Evolutionary conservation across 108 stramenopile species (phyloP).

Genomic region (Seminavis robusta): DNA sequence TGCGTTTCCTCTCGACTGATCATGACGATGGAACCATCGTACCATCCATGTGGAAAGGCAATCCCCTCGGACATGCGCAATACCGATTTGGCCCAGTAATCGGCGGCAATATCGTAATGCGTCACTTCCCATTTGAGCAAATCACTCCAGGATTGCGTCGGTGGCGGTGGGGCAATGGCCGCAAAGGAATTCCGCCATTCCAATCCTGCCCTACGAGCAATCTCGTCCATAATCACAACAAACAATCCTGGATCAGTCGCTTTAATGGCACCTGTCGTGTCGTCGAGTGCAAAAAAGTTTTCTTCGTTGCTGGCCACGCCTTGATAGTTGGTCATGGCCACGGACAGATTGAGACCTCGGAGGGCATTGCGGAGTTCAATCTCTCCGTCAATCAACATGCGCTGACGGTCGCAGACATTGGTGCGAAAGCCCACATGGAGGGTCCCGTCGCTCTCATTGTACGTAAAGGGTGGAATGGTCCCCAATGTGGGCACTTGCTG

Average conservation of each 20-base stretch:
- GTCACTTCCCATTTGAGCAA: slow-evolving; percentile 17
- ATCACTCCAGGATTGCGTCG: slow-evolving; percentile 9
- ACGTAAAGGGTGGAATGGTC: no score
- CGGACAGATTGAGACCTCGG: background rate
- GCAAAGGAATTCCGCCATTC: slow-evolving; percentile 25
- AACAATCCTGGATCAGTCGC: slow-evolving; percentile 19
- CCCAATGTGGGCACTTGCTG: no score
- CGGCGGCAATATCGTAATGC: slow-evolving; percentile 15
- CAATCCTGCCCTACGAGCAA: slow-evolving; percentile 29
- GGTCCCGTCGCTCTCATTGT: no score
- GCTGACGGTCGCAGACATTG: background rate
- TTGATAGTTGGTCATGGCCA: slow-evolving; percentile 2
- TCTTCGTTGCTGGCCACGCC: background rate
- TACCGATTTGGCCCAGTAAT: slow-evolving; percentile 4
- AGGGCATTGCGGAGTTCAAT: slow-evolving; percentile 1
- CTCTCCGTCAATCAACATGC: background rate
- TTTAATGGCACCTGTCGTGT: slow-evolving; percentile 1
- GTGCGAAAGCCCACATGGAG: no score
- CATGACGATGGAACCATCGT: slow-evolving; percentile 17
- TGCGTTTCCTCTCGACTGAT: background rate
- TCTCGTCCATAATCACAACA: slow-evolving; percentile 20
- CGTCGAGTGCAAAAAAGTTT: background rate
- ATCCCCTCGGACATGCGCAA: slow-evolving; percentile 12
- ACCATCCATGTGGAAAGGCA: slow-evolving; percentile 21
- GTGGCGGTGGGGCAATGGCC: background rate